Evolutionary conservation across 2,329 filamentous ascomycete species (phyloP), one percentile per base, ranked within the genome.

Genomic region (Chalaropsis thielavioides): DNA sequence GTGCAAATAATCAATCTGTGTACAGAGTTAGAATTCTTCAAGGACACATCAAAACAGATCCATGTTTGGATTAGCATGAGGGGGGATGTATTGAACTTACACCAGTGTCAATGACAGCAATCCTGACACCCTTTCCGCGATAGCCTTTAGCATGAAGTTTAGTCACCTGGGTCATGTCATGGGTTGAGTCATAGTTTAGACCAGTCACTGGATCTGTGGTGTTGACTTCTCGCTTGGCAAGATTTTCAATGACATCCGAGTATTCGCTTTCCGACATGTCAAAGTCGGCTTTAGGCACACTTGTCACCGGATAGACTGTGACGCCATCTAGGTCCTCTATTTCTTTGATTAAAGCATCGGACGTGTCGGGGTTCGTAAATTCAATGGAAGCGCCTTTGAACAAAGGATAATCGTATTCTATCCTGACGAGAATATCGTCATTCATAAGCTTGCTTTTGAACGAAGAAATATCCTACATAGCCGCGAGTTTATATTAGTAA

Each of bases 1-100:
- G 69, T 87, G 84, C 0, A 74, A 78, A 70, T 86, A 87, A 70
- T 87, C 84, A 60, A 85, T 74, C 79, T 80, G 54, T 1, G 31
- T 1, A 1, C 11, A 13, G 3, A 7, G 56, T 59, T 13, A 65
- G 60, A 38, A 10, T 38, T 1, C 10, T 38, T 4, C 35, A 38
- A 38, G 7, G 5, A 1, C 4, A 38, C 10, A 8, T n/a, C 4
- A 62, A 19, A 66, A 31, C 15, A 11, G 27, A 1, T 17, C 24
- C 1, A 35, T 13, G 31, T 1, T 3, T 8, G 27, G 27, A 35
- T 19, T 24, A 56, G 15, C 3, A 24, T 22, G 2, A 22, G 27
- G 11, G 2, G 5, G 17, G 15, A 17, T 5, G 3, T 44, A n/a
- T 49, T 38, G 8, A 59, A 75, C 79, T 73, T 76, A 80, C 79